Conservation (phyloP, 768 basidiomycete species). For the Phaeotremella fagi region DNA sequence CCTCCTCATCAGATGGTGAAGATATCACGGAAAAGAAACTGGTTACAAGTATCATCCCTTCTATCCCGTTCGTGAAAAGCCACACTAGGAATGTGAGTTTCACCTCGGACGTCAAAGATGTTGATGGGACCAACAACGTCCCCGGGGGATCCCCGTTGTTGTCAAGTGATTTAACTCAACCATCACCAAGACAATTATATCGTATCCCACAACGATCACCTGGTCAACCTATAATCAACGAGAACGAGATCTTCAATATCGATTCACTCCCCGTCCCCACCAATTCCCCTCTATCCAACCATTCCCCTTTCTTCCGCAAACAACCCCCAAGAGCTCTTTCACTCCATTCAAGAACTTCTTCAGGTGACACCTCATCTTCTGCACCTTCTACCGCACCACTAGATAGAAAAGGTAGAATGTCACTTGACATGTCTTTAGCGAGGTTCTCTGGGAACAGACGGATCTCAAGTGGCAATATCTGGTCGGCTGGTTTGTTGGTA, state of each 20-base stretch:
- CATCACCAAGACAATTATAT: constrained; percentile 4
- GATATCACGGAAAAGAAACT: neutral
- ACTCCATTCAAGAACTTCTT: neutral
- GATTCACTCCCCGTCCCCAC: neutral
- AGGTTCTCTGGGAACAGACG: neutral
- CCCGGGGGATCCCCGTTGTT: neutral
- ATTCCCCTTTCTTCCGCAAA: neutral
- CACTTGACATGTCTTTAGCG: neutral
- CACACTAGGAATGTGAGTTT: constrained; percentile 15
- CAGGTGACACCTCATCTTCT: neutral
- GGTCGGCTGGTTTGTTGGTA: constrained; percentile 23
- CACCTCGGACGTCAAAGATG: constrained; percentile 1
- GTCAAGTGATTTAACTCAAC: neutral
- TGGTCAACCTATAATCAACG: neutral
- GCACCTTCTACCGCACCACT: neutral
- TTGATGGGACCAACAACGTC: neutral
- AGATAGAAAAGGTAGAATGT: neutral
- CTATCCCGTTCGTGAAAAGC: constrained; percentile 1
- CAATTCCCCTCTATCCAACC: neutral
- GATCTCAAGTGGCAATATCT: constrained; percentile 15
- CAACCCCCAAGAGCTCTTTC: neutral
- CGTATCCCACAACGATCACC: constrained; percentile 1
- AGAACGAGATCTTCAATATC: too few relatives aligned
- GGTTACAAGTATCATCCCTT: too few relatives aligned
- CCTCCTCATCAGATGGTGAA: neutral